A percentile compares a stretch with the other conserved stretches of the same genome.
Evolutionary conservation across 345 rosid genomes (phyloP).

Genomic region (Stellera chamaejasme): DNA sequence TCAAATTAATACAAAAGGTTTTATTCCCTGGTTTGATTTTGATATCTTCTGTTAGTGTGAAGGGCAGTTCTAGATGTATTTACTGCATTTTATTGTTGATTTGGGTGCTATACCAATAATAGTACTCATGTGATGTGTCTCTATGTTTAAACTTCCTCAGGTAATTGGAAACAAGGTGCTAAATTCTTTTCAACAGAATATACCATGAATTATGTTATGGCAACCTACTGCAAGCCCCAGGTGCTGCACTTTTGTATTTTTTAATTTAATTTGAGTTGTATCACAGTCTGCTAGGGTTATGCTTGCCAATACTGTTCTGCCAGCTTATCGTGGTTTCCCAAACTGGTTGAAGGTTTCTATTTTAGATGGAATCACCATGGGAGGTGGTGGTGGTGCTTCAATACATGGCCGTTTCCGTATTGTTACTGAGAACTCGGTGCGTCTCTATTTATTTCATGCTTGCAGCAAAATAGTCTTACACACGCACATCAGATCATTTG

Average conservation of each 20-base stretch:
- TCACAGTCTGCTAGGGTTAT: no score
- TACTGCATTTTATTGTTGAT: neutral
- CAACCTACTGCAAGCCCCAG: slow-evolving; percentile 66
- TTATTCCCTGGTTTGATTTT: no score
- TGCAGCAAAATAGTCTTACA: neutral
- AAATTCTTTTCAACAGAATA: slow-evolving; percentile 39
- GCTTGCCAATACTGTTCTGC: no score
- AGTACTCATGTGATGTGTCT: neutral
- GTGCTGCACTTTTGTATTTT: slow-evolving; percentile 19
- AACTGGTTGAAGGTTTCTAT: slow-evolving; percentile 44
- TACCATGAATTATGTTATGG: slow-evolving; percentile 56
- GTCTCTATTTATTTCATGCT: neutral
- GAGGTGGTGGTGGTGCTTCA: slow-evolving; percentile 78
- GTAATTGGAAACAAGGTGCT: slow-evolving; percentile 51
- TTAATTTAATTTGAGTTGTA: neutral
- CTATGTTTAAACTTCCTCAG: slow-evolving; percentile 23
- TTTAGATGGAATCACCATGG: slow-evolving; percentile 74
- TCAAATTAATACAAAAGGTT: no score
- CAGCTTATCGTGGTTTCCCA: neutral
- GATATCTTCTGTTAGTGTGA: no score
- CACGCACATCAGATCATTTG: slow-evolving; percentile 7
- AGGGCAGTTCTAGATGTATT: neutral
- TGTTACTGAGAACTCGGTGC: slow-evolving; percentile 69
- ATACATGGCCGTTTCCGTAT: slow-evolving; percentile 59
- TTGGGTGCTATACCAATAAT: neutral